A percentile compares a stretch with the other conserved stretches of the same genome.
Evolutionary conservation across 805 yeast species (phyloP).

Genomic region (Brettanomyces naardenensis): DNA sequence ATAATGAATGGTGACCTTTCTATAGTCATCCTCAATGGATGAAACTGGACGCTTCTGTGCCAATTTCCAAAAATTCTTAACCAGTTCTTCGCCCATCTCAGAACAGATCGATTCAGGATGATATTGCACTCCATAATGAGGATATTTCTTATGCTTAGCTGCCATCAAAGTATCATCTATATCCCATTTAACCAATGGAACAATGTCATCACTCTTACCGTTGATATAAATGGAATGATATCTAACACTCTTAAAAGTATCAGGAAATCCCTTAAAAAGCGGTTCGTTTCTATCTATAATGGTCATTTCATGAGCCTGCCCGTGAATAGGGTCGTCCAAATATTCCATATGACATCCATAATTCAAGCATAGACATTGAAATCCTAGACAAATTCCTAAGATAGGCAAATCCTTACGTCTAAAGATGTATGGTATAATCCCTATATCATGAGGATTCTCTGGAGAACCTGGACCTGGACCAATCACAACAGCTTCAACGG

Average conservation of each 20-base stretch:
- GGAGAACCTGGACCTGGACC: slow-evolving; percentile 99
- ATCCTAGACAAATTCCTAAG: slow-evolving; percentile 89
- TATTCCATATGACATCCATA: slow-evolving; percentile 47
- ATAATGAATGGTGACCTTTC: slow-evolving; percentile 9
- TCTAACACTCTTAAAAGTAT: slow-evolving; percentile 59
- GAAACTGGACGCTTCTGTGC: slow-evolving; percentile 23
- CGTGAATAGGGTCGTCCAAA: slow-evolving; percentile 65
- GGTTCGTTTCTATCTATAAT: slow-evolving; percentile 16
- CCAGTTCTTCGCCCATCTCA: slow-evolving; percentile 47
- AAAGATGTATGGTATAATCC: slow-evolving; percentile 56
- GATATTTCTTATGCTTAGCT: slow-evolving; percentile 47
- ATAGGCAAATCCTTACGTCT: slow-evolving; percentile 47
- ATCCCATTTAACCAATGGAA: slow-evolving; percentile 52
- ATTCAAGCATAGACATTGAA: slow-evolving; percentile 68
- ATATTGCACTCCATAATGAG: slow-evolving; percentile 91
- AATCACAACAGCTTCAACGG: slow-evolving; percentile 68
- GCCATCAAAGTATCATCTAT: slow-evolving; percentile 57
- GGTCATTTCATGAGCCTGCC: slow-evolving; percentile 60
- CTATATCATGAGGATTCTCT: slow-evolving; percentile 50
- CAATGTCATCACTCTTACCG: slow-evolving; percentile 21
- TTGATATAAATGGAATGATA: slow-evolving; percentile 78
- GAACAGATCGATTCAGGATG: slow-evolving; percentile 97
- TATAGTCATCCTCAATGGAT: slow-evolving; percentile 12
- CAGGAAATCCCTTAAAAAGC: slow-evolving; percentile 34
- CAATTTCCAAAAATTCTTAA: slow-evolving; percentile 53